Evolutionary conservation across 441 rosid genomes (phyloP).

Genomic region (Biscutella laevigata): DNA sequence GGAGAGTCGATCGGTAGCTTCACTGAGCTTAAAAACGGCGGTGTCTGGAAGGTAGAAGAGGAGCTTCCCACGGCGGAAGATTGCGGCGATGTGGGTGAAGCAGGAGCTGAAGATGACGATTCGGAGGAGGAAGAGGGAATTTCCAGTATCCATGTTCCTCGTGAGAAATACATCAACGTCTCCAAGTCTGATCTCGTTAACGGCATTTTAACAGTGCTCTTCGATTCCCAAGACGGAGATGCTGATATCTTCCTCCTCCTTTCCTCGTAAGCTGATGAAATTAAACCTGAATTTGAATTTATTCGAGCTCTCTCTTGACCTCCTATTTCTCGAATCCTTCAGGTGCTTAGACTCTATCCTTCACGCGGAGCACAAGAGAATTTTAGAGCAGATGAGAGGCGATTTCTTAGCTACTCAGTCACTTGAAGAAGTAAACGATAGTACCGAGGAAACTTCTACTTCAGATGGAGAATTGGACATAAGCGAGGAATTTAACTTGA

Average conservation of each 20-base stretch:
- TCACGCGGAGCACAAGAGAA: constrained; percentile 77
- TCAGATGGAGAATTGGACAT: constrained; percentile 21
- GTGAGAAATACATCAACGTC: constrained; percentile 68
- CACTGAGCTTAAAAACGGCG: constrained; percentile 13
- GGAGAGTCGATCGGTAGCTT: constrained; percentile 21
- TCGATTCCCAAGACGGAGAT: constrained; percentile 45
- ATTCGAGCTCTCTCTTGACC: not conserved
- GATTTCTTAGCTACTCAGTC: constrained; percentile 49
- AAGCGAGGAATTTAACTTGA: constrained; percentile 22
- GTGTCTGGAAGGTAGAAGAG: constrained; percentile 12
- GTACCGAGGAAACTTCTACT: not conserved
- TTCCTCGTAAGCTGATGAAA: constrained; percentile 49
- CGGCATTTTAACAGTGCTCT: constrained; percentile 39
- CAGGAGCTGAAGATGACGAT: constrained; percentile 23
- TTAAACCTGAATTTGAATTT: not conserved
- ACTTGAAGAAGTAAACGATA: constrained; percentile 21
- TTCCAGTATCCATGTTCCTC: constrained; percentile 59
- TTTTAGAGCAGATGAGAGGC: constrained; percentile 72
- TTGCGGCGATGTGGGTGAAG: constrained; percentile 6
- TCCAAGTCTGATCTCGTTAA: constrained; percentile 70
- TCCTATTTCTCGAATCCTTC: constrained; percentile 2
- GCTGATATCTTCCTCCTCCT: constrained; percentile 49
- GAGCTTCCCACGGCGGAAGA: constrained; percentile 7
- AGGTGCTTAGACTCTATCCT: constrained; percentile 84
- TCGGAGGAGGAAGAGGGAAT: constrained; percentile 37